phyloP scores from a whole-genome alignment of 1,139 yeast genomes.

The Kazachstania sp. region DNA sequence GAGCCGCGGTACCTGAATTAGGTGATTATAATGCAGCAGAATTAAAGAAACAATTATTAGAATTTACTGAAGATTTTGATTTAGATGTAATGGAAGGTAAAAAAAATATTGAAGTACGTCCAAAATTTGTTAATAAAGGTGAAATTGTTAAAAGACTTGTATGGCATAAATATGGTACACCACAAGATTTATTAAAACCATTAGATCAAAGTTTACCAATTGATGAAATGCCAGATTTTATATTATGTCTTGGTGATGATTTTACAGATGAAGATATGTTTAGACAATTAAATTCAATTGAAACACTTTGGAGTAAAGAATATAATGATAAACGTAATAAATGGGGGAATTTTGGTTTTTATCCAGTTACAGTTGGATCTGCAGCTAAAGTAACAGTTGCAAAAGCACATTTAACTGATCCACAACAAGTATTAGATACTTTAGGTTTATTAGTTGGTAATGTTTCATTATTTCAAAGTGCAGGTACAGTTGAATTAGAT shows the following conservation, averaged over 20 bases:
- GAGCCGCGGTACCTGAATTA: conserved; percentile 87
- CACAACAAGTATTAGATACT: conserved; percentile 77
- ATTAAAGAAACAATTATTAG: conserved; percentile 56
- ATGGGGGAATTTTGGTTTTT: conserved; percentile 55
- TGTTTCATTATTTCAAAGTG: conserved; percentile 50
- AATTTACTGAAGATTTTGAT: conserved; percentile 61
- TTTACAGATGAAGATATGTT: conserved; percentile 98
- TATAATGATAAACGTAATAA: conserved; percentile 34
- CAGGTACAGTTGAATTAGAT: conserved; percentile 65
- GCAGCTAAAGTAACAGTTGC: conserved; percentile 87
- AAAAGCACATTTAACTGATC: conserved; percentile 78
- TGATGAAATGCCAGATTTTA: conserved; percentile 65
- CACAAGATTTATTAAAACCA: conserved; percentile 31
- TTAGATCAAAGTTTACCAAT: conserved; percentile 34
- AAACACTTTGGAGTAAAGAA: conserved; percentile 36
- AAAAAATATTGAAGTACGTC: conserved; percentile 94
- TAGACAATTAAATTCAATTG: conserved; percentile 56
- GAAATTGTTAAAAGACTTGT: conserved; percentile 83
- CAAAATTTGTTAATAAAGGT: conserved; percentile 89
- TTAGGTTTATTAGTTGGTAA: conserved; percentile 71
- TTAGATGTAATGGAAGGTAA: conserved; percentile 97
- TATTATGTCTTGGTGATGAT: conserved; percentile 90
- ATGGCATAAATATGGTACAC: conserved; percentile 47
- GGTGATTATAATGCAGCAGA: conserved; percentile 80
- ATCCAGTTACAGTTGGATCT: conserved; percentile 92